Evolutionary conservation across 2,329 filamentous ascomycete genomes (phyloP).

Genomic region (Hysterium pulicare): DNA sequence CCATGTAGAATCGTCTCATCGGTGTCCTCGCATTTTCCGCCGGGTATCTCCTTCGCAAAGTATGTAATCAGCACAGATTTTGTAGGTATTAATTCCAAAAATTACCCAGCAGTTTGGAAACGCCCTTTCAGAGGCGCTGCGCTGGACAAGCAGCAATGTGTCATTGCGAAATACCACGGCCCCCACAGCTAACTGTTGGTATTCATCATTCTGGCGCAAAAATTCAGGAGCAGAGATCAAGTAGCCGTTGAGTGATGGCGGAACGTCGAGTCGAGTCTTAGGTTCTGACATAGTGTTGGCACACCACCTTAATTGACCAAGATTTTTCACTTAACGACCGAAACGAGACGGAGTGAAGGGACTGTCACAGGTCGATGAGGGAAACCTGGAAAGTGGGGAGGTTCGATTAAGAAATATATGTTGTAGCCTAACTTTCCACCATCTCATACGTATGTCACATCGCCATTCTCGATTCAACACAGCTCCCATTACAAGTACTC

Average conservation of each 20-base stretch:
- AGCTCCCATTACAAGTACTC: too few species aligned
- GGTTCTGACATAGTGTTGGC: not conserved
- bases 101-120: constrained; percentile 33
- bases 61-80: too few species aligned
- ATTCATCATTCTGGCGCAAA: constrained; percentile 22
- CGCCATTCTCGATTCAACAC: too few species aligned
- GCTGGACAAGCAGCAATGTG: constrained; percentile 34
- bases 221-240: constrained; percentile 26
- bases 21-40: constrained; percentile 46
- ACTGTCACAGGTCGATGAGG: too few species aligned
- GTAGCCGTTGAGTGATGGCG: constrained; percentile 24
- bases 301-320: too few species aligned
- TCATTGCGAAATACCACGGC: constrained; percentile 30
- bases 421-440: too few species aligned
- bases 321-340: too few species aligned
- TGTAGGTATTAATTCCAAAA: too few species aligned
- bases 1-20: constrained; percentile 50
- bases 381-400: too few species aligned
- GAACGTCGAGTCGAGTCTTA: constrained; percentile 16
- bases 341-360: too few species aligned
- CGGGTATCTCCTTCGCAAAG: constrained; percentile 56
- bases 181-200: constrained; percentile 26
- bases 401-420: too few species aligned
- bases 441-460: too few species aligned
- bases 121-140: constrained; percentile 31